phyloP scores from a whole-genome alignment of 768 basidiomycete genomes.

The Leccinum pellstonianum region DNA sequence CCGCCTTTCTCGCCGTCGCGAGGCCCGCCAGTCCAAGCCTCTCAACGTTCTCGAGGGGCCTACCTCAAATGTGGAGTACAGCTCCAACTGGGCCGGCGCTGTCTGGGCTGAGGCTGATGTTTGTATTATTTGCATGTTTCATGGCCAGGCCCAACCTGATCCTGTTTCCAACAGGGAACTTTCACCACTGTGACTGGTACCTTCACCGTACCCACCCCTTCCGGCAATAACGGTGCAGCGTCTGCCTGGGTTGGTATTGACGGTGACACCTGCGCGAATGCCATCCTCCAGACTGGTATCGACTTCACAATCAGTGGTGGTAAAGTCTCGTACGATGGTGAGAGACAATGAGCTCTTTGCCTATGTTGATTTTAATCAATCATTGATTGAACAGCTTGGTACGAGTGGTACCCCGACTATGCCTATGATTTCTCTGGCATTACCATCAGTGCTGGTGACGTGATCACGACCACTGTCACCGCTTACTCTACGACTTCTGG shows the following conservation, averaged over 20 bases:
- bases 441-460: conserved; percentile 15
- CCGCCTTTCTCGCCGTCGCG: conserved; percentile 17
- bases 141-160: background rate
- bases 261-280: conserved; percentile 6
- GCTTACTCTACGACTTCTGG: conserved; percentile 23
- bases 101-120: conserved; percentile 11
- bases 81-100: conserved; percentile 24
- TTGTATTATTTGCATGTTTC: background rate
- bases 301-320: conserved; percentile 4
- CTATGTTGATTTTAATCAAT: background rate
- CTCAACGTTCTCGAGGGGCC: conserved; percentile 1
- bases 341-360: background rate
- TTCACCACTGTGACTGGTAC: conserved; percentile 15
- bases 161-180: conserved; percentile 6
- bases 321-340: conserved; percentile 6
- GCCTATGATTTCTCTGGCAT: conserved; percentile 11
- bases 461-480: conserved; percentile 16
- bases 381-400: conserved; percentile 19
- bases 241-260: conserved; percentile 22
- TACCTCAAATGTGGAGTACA: conserved; percentile 10
- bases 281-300: conserved; percentile 17
- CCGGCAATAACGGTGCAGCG: background rate
- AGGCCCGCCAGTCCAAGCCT: conserved; percentile 15
- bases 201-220: conserved; percentile 9
- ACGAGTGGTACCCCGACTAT: conserved; percentile 24